A percentile compares a stretch with the other conserved stretches of the same genome.
These are phyloP conservation scores for Protomyces inundatus DNA, from an alignment of 1,139 yeast genomes.

Conservation along the genomic window DNA sequence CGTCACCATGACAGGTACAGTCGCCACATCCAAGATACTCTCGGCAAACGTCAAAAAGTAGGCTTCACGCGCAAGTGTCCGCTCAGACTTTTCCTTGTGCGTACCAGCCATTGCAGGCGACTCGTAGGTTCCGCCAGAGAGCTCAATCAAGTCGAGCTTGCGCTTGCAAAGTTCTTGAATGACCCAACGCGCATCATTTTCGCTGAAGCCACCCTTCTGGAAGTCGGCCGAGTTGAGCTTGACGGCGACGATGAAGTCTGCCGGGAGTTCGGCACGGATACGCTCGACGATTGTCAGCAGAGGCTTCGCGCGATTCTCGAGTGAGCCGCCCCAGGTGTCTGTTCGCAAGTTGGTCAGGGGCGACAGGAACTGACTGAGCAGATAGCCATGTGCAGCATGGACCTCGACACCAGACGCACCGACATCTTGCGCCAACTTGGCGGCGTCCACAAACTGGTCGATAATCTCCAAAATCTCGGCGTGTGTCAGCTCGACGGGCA, in stretches of 20 bases:
- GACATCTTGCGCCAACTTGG: constrained; percentile 47
- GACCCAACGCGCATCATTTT: constrained; percentile 4
- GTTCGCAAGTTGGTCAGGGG: constrained; percentile 52
- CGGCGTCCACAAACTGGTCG: constrained; percentile 43
- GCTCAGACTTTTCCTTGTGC: constrained; percentile 4
- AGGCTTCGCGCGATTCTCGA: constrained; percentile 60
- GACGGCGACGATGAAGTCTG: constrained; percentile 9
- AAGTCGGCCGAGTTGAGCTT: constrained; percentile 27
- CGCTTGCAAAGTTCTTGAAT: constrained; percentile 8
- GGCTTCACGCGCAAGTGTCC: constrained; percentile 21
- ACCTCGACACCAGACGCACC: constrained; percentile 70
- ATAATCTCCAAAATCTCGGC: constrained; percentile 36
- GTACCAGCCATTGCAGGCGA: constrained; percentile 12
- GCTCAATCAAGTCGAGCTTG: constrained; percentile 20
- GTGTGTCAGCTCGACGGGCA: neutral
- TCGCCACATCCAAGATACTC: constrained; percentile 4
- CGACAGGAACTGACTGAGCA: constrained; percentile 56
- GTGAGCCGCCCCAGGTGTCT: constrained; percentile 62
- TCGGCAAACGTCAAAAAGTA: constrained; percentile 25
- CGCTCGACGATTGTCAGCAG: constrained; percentile 54
- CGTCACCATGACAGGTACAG: neutral
- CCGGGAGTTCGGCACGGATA: neutral
- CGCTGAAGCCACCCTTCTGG: constrained; percentile 23
- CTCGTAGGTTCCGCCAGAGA: constrained; percentile 25
- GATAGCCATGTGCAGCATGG: constrained; percentile 68